Conservation (phyloP, 2,329 filamentous ascomycete species). For the Chaetomiaceae sp. region DNA sequence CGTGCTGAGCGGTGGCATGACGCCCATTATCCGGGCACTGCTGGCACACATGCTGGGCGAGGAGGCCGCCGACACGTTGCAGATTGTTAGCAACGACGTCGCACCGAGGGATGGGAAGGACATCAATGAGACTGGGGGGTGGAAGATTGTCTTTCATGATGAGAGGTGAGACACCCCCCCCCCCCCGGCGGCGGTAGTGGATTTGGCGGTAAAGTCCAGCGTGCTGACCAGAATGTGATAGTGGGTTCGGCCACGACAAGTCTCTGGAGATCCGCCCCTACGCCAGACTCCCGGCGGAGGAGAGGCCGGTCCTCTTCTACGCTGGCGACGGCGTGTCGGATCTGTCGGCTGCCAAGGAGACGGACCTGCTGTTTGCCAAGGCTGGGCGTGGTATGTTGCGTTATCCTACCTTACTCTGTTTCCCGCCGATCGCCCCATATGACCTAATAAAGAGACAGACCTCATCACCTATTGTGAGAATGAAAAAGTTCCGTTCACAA, state of each 20-base stretch:
- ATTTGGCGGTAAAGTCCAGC: not conserved
- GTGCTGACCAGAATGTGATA: slow-evolving; percentile 32
- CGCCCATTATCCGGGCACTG: slow-evolving; percentile 80
- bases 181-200: too few relatives aligned
- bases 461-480: slow-evolving; percentile 82
- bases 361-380: slow-evolving; percentile 90
- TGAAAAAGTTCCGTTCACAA: slow-evolving; percentile 79
- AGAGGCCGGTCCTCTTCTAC: slow-evolving; percentile 84
- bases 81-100: slow-evolving; percentile 88
- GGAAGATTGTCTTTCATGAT: slow-evolving; percentile 86
- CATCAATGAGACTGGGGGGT: slow-evolving; percentile 76
- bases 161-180: slow-evolving; percentile 60
- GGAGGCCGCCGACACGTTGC: slow-evolving; percentile 68
- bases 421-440: too few relatives aligned
- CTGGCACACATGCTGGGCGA: slow-evolving; percentile 74
- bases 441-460: slow-evolving; percentile 50
- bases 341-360: slow-evolving; percentile 85
- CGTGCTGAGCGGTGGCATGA: slow-evolving; percentile 88
- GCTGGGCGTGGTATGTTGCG: slow-evolving; percentile 66
- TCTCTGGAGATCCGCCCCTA: slow-evolving; percentile 86
- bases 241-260: slow-evolving; percentile 95
- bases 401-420: too few relatives aligned
- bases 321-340: slow-evolving; percentile 94
- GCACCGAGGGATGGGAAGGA: slow-evolving; percentile 58
- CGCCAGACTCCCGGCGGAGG: slow-evolving; percentile 60